Base-by-base conservation (phyloP, 1,284 basidiomycete species). In the Melampsora abietis-canadensis region DNA sequence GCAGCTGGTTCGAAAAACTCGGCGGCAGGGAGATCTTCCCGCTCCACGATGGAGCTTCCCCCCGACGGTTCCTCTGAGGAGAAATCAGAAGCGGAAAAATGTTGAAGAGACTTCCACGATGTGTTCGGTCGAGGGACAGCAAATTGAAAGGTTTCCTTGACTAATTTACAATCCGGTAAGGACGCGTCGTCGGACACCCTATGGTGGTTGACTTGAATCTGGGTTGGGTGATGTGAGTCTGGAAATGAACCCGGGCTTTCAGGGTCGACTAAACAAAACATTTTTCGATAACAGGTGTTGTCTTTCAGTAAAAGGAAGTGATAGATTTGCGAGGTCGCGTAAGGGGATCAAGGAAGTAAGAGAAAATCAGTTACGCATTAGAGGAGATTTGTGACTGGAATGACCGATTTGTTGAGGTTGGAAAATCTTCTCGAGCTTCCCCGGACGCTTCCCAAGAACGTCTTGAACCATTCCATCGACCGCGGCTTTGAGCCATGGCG, bases 381-480 rank as follows among this genome's bases (percentile, higher is more conserved):
- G 19, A n/a, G n/a, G 19, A 54, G 51, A 54, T 54, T 54, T 54
- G 27, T 27, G 69, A n/a, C 19, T 21, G 34, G 63, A 40, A 30
- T 40, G 48, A 15, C 14, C 40, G 14, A 44, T 15, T 62, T 57
- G 21, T 66, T 73, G 47, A 61, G 54, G 19, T 64, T 75, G 54
- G 27, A 75, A 75, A 3, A 75, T 75, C 44, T 63, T 67, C 24
- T 75, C 57, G 12, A 75, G 47, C 62, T 61, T 65, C 17, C 37
- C 66, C 8, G 65, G 73, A 27, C 59, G 54, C 61, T 63, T 67
- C 8, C 65, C 65, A 17, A 75, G 37, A 2, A 75, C 21, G 34
- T 68, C 66, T 31, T 67, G 51, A 31, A 67, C 59, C 65, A 75
- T 75, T n/a, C 73, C 73, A 68, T 75, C 66, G 12, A 68, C 59